Evolutionary conservation across 192 early-diverging fungal genomes (phyloP).

Genomic region (Phlyctochytrium arcticum): DNA sequence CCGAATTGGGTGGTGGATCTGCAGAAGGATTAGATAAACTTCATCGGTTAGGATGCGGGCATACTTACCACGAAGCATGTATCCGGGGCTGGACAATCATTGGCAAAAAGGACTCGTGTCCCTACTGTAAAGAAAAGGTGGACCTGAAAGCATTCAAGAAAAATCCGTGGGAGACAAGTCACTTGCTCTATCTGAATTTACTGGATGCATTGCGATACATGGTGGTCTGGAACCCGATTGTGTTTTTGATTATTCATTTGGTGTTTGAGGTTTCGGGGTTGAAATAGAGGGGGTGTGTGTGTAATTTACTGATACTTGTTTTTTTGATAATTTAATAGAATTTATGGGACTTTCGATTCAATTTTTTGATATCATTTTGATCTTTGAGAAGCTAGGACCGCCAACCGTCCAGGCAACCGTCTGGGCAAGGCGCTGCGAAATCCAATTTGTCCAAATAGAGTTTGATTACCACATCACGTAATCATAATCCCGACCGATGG

Average conservation of each 20-base stretch:
- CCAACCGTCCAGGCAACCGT: no score
- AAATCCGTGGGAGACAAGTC: constrained; percentile 53
- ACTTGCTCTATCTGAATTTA: constrained; percentile 40
- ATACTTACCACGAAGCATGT: constrained; percentile 48
- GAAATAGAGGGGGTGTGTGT: constrained; percentile 26
- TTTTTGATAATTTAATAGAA: no score
- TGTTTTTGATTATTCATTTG: constrained; percentile 43
- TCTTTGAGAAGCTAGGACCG: no score
- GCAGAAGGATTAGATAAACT: constrained; percentile 3
- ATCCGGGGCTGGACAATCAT: constrained; percentile 51
- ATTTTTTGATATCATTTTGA: no score
- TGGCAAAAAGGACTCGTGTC: constrained; percentile 54
- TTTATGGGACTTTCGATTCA: no score
- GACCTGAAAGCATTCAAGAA: constrained; percentile 40
- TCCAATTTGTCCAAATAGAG: no score
- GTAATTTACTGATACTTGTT: no score
- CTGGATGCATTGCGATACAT: constrained; percentile 49
- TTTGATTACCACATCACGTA: no score
- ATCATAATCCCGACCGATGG: no score
- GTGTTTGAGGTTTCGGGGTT: constrained; percentile 44
- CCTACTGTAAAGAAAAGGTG: constrained; percentile 57
- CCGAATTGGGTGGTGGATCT: background rate
- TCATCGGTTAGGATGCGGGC: constrained; percentile 19
- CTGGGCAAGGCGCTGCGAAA: no score
- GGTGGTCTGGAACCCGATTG: constrained; percentile 52